Evolutionary conservation across 1,284 basidiomycete species (phyloP).

Genomic region (Leccinum pseudoinsigne): DNA sequence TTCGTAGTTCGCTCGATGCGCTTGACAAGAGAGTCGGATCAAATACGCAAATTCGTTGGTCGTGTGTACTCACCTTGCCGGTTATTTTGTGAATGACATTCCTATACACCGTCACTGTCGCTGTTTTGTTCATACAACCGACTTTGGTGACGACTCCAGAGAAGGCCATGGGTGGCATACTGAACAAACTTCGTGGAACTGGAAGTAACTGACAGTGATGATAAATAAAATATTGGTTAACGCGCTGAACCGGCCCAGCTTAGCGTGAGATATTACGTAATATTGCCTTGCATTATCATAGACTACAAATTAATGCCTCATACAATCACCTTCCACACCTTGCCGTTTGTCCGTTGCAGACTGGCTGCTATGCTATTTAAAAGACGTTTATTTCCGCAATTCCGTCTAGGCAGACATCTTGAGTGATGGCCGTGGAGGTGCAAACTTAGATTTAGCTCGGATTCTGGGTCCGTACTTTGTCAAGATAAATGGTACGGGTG

Average conservation of each 20-base stretch:
- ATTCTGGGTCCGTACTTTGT: constrained; percentile 46
- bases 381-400: neutral
- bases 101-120: constrained; percentile 75
- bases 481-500: constrained; percentile 56
- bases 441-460: constrained; percentile 44
- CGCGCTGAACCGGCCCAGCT: too few relatives aligned
- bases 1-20: constrained; percentile 73
- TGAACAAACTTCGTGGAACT: neutral
- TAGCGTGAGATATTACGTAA: neutral
- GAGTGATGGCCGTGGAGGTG: constrained; percentile 29
- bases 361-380: neutral
- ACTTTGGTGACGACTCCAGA: constrained; percentile 74
- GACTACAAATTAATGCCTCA: neutral
- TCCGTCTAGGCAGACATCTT: constrained; percentile 18
- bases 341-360: neutral
- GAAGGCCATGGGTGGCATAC: constrained; percentile 76
- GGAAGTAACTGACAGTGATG: neutral
- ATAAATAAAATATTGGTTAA: too few relatives aligned
- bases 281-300: neutral
- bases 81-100: constrained; percentile 67
- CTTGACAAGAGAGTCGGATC: constrained; percentile 37
- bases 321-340: too few relatives aligned
- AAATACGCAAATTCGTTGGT: constrained; percentile 1
- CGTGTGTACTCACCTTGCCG: constrained; percentile 56
- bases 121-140: constrained; percentile 80